Conservation (phyloP, 805 yeast species). For the Starmerella ratchasimensis region DNA sequence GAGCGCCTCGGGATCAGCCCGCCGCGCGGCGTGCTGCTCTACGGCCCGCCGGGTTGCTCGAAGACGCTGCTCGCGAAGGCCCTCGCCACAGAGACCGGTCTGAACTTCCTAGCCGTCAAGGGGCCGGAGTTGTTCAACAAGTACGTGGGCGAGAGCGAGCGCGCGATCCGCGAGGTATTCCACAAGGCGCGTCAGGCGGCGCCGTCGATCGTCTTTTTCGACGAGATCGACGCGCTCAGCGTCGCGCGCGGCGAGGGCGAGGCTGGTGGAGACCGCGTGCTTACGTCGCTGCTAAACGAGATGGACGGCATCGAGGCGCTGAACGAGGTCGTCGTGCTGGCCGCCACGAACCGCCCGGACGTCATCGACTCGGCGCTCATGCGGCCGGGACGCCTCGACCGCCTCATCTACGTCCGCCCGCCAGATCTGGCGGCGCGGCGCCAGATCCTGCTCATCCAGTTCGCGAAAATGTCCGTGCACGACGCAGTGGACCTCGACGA, state of each 20-base stretch:
- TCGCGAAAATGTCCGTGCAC: constrained; percentile 47
- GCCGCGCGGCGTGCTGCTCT: constrained; percentile 82
- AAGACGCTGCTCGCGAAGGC: constrained; percentile 93
- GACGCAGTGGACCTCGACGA: constrained; percentile 36
- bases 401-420: constrained; percentile 85
- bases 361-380: constrained; percentile 83
- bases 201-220: constrained; percentile 88
- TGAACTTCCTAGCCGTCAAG: constrained; percentile 85
- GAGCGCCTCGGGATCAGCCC: constrained; percentile 65
- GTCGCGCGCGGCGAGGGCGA: constrained; percentile 54
- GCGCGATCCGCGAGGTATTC: constrained; percentile 85
- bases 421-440: constrained; percentile 73
- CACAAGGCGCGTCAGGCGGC: constrained; percentile 89
- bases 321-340: constrained; percentile 84
- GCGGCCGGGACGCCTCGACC: constrained; percentile 90
- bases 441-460: constrained; percentile 61
- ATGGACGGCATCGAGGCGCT: constrained; percentile 95
- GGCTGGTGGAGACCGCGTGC: constrained; percentile 59
- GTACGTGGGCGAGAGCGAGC: constrained; percentile 90
- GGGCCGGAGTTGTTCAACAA: constrained; percentile 95
- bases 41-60: constrained; percentile 98
- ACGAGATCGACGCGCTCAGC: constrained; percentile 90
- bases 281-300: constrained; percentile 83
- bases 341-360: constrained; percentile 93
- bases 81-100: constrained; percentile 85